Evolutionary conservation across 192 early-diverging fungal species (phyloP).

Genomic region (Mortierella hygrophila): DNA sequence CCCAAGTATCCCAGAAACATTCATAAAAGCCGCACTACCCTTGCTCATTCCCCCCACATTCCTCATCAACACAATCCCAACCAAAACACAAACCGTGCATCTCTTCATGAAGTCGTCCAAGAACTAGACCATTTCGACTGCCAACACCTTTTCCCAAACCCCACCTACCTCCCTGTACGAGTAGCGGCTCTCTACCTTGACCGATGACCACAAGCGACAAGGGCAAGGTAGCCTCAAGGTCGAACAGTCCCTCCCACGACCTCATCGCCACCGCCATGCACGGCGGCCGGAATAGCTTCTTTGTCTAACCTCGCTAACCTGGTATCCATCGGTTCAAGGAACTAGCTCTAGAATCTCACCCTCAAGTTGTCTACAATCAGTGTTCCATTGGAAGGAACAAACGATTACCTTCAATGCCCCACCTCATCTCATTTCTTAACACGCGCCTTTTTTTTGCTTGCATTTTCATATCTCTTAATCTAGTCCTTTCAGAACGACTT

Average conservation of each 20-base stretch:
- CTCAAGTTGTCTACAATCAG: background rate
- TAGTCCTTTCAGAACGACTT: background rate
- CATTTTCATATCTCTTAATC: background rate
- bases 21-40: background rate
- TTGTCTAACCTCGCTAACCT: background rate
- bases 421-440: background rate
- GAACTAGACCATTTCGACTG: constrained; percentile 35
- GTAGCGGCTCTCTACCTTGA: background rate
- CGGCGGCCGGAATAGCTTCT: background rate
- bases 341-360: background rate
- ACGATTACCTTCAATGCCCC: background rate
- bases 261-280: background rate
- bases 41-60: background rate
- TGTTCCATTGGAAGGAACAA: background rate
- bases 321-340: background rate
- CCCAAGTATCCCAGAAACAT: background rate
- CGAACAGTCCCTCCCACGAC: background rate
- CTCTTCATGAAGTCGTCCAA: constrained; percentile 35
- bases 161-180: constrained; percentile 9
- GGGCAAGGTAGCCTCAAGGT: background rate
- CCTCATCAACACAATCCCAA: background rate
- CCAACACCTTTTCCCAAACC: constrained; percentile 4
- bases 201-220: background rate
- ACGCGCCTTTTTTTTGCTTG: too few species aligned
- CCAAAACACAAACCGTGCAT: constrained; percentile 14